phyloP scores from a whole-genome alignment of 352 stramenopile genomes.

The Thraustotheca clavata region DNA sequence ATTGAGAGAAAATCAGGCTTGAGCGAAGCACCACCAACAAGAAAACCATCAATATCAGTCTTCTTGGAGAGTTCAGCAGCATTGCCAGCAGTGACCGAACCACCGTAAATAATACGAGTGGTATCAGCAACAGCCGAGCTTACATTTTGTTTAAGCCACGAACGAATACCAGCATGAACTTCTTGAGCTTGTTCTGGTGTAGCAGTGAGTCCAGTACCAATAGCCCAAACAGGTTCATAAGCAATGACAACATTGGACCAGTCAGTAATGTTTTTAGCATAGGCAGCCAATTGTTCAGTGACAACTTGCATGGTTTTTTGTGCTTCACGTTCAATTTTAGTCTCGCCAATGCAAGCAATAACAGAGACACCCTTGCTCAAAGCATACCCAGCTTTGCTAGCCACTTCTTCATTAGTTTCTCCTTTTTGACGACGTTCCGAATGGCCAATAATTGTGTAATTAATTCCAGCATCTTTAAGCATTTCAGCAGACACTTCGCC shows the following conservation, averaged over 20 bases:
- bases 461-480: conserved; percentile 91
- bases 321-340: conserved; percentile 89
- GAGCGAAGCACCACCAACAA: conserved; percentile 96
- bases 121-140: conserved; percentile 83
- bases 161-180: conserved; percentile 93
- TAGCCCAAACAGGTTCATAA: conserved; percentile 97
- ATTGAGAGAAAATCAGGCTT: conserved; percentile 97
- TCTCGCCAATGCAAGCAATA: conserved; percentile 97
- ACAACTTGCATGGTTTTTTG: conserved; percentile 92
- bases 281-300: conserved; percentile 89
- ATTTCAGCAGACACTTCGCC: conserved; percentile 97
- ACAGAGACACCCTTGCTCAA: conserved; percentile 91
- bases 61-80: conserved; percentile 90
- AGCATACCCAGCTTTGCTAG: conserved; percentile 91
- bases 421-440: conserved; percentile 92
- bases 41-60: conserved; percentile 96
- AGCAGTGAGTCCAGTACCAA: conserved; percentile 96
- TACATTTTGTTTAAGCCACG: conserved; percentile 90
- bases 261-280: conserved; percentile 82
- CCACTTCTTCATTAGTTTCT: conserved; percentile 89
- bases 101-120: conserved; percentile 97
- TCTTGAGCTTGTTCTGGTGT: conserved; percentile 98
- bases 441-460: conserved; percentile 95
- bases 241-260: conserved; percentile 95
- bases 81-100: conserved; percentile 91